Conservation (phyloP, 164 flowering plant species). For the Warburgia ugandensis region DNA sequence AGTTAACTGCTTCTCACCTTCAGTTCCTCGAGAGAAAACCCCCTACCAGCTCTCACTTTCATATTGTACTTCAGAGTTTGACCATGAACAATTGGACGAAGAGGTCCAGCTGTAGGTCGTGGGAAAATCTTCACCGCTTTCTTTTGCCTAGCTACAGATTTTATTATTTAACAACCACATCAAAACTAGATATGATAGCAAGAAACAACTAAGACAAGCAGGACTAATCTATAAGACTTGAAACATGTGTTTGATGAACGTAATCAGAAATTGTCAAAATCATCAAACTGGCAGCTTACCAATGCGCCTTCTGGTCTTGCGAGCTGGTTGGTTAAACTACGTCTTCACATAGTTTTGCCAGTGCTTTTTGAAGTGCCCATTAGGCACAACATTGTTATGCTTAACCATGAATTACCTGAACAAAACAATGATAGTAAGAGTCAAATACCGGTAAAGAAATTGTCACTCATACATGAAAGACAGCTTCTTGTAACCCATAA, state of each 20-base stretch:
- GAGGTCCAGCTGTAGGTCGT: constrained; percentile 53
- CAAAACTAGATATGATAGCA: neutral
- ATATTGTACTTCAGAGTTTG: constrained; percentile 59
- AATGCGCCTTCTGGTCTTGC: constrained; percentile 58
- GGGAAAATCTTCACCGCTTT: constrained; percentile 66
- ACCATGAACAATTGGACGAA: constrained; percentile 56
- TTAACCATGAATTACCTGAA: constrained; percentile 61
- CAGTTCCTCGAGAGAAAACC: constrained; percentile 60
- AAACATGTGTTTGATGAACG: neutral
- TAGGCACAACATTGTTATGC: constrained; percentile 83
- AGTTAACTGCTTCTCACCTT: constrained; percentile 35
- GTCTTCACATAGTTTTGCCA: constrained; percentile 88
- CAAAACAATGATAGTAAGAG: no score
- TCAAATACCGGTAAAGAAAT: no score
- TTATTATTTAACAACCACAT: neutral
- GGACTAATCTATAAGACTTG: neutral
- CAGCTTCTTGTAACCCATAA: no score
- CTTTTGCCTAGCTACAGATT: constrained; percentile 48
- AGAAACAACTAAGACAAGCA: neutral
- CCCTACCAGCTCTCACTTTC: constrained; percentile 64
- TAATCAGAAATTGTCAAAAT: neutral
- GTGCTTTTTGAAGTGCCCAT: constrained; percentile 76
- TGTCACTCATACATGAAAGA: no score
- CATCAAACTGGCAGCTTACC: constrained; percentile 24
- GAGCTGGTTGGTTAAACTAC: constrained; percentile 82